Base-by-base conservation (phyloP, 352 stramenopile genomes). In the Globisporangium uncinulatum region DNA sequence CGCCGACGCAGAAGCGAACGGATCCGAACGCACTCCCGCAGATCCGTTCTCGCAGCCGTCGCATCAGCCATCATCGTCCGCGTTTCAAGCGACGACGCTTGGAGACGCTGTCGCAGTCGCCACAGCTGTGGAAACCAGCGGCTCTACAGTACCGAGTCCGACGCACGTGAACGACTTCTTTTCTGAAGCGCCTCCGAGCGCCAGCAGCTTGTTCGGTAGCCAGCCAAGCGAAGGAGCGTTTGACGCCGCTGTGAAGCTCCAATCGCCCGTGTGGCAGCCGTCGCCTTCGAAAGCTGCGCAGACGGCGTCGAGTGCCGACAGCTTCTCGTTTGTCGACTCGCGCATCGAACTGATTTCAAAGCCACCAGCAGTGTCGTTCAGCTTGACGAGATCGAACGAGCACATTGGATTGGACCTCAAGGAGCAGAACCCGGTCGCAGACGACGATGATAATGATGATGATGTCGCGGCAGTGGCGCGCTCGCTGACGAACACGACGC, bases 171-270 rank as follows among this genome's bases (percentile, higher is more conserved):
- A 70, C 6, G 60, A 78, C 49, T 66, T 72, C 20, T 78, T 78
- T 59, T 48, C 67, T n/a, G 64, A 47, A 36, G 51, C 59, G 14
- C n/a, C 67, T 57, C 44, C 67, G 36, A 80, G 56, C 54, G 56
- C 66, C 13, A 73, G 61, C 52, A 73, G 54, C 55, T 66, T 84
- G 46, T 84, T 82, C 56, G 56, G 54, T 47, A 65, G 46, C 21
- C 39, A 53, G 10, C 47, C 68, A 6, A 29, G 17, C 8, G 31
- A 45, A 24, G 8, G 17, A 17, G n/a, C 34, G 31, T 54, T 24
- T 32, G 32, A 31, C 17, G 48, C 31, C 5, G 46, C 29, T 13
- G 32, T 19, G 17, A 43, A 44, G 17, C 48, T 14, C 17, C 20
- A 17, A 1, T 39, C 47, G 15, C 29, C 47, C 1, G 13, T 36